Conservation (phyloP, 2,329 filamentous ascomycete species). For the Diaporthe eres region DNA sequence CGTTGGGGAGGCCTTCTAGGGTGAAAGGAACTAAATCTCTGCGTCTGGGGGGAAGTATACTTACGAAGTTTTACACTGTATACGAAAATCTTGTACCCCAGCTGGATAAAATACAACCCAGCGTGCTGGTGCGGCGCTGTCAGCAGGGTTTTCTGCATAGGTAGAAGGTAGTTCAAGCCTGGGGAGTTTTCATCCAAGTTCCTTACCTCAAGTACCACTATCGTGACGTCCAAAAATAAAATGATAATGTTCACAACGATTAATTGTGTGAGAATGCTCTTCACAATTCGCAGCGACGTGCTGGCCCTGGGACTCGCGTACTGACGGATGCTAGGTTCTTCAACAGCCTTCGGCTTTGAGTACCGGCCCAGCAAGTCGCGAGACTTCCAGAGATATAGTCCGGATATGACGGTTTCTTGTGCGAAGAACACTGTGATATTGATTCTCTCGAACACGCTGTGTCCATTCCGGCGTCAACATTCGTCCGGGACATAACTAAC, state of each 20-base stretch:
- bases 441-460: slow-evolving; percentile 60
- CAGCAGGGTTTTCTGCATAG: neutral
- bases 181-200: neutral
- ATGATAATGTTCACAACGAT: slow-evolving; percentile 27
- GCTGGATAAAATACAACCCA: slow-evolving; percentile 15
- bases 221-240: slow-evolving; percentile 6
- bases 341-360: slow-evolving; percentile 43
- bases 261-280: slow-evolving; percentile 19
- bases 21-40: rapidly evolving
- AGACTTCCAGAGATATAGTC: slow-evolving; percentile 59
- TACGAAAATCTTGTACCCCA: slow-evolving; percentile 30
- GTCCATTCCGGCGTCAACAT: slow-evolving; percentile 49
- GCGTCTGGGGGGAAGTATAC: neutral
- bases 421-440: slow-evolving; percentile 64
- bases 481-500: neutral
- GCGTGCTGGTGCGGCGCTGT: slow-evolving; percentile 4
- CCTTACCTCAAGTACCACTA: slow-evolving; percentile 25
- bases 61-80: slow-evolving; percentile 41
- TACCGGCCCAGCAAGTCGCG: slow-evolving; percentile 56
- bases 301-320: neutral
- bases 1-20: neutral
- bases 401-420: slow-evolving; percentile 63
- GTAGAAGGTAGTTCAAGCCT: no score
- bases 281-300: slow-evolving; percentile 10
- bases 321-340: neutral